Conservation (phyloP, 2,329 filamentous ascomycete genomes). For the Zymoseptoria passerinii region DNA sequence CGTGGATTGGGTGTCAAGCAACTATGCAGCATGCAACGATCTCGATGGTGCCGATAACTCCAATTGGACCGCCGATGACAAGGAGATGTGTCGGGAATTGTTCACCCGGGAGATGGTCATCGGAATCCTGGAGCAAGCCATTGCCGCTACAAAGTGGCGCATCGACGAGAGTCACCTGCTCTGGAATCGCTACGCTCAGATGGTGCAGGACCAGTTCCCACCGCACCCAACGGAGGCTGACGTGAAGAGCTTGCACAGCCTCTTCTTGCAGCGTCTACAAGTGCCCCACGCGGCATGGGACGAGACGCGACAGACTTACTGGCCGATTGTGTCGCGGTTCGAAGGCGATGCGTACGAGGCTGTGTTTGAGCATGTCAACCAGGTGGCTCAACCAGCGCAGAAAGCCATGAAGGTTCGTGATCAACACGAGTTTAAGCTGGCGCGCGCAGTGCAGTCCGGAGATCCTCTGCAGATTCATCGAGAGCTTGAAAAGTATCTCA, state of each 20-base stretch:
- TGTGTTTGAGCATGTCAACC: conserved; percentile 61
- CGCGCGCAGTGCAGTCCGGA: conserved; percentile 48
- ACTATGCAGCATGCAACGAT: conserved; percentile 57
- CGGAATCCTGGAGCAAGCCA: conserved; percentile 62
- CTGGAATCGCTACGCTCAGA: conserved; percentile 65
- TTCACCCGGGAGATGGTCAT: conserved; percentile 62
- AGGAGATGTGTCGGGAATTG: conserved; percentile 58
- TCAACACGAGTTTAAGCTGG: conserved; percentile 57
- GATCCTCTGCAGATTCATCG: conserved; percentile 50
- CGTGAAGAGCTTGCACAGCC: conserved; percentile 56
- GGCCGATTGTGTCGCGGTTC: conserved; percentile 64
- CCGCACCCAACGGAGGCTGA: conserved; percentile 47
- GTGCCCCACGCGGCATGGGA: conserved; percentile 70
- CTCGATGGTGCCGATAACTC: conserved; percentile 40
- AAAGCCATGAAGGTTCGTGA: conserved; percentile 51
- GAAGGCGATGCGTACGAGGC: conserved; percentile 58
- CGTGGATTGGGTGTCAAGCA: conserved; percentile 67
- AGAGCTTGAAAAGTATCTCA: conserved; percentile 60
- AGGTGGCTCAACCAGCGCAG: conserved; percentile 56
- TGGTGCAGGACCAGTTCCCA: conserved; percentile 61
- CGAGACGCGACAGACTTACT: conserved; percentile 65
- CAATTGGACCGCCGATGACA: conserved; percentile 57
- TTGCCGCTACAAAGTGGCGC: conserved; percentile 63
- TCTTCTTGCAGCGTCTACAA: conserved; percentile 62
- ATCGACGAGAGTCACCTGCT: conserved; percentile 68